A percentile compares a stretch with the other conserved stretches of the same genome.
Conservation (phyloP, 2,329 filamentous ascomycete genomes). For the Exophiala alcalophila region DNA sequence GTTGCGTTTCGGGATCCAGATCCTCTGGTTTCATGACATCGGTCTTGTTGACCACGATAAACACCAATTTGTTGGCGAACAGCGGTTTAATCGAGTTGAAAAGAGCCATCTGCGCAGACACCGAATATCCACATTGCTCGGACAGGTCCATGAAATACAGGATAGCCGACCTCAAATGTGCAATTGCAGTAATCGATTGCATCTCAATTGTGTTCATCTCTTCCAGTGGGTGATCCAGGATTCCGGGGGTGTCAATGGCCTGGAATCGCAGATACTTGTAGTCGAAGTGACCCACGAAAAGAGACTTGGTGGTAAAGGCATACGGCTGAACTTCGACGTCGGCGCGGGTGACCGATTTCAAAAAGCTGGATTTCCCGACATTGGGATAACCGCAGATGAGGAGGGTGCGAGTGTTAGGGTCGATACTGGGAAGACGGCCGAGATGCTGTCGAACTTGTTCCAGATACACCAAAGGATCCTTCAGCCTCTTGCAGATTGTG, state of each 20-base stretch:
- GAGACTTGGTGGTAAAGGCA: conserved; percentile 94
- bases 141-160: conserved; percentile 98
- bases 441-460: conserved; percentile 97
- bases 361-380: conserved; percentile 93
- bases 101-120: conserved; percentile 86
- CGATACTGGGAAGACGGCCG: conserved; percentile 95
- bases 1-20: conserved; percentile 72
- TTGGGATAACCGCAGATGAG: conserved; percentile 98
- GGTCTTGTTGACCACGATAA: conserved; percentile 97
- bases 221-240: conserved; percentile 92
- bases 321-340: conserved; percentile 98
- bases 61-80: conserved; percentile 96
- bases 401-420: conserved; percentile 93
- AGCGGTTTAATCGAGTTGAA: conserved; percentile 96
- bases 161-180: conserved; percentile 90
- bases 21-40: conserved; percentile 87
- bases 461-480: conserved; percentile 90
- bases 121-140: conserved; percentile 93
- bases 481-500: conserved; percentile 89
- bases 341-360: conserved; percentile 85
- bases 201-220: conserved; percentile 99
- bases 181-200: conserved; percentile 97
- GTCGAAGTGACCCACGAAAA: conserved; percentile 97
- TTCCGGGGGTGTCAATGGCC: conserved; percentile 97
- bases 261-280: conserved; percentile 90